Percentiles rank a stretch among this genome's conserved stretches.
Evolutionary conservation across 257 asterid genomes (phyloP).

Genomic region (Nicotiana otophora): DNA sequence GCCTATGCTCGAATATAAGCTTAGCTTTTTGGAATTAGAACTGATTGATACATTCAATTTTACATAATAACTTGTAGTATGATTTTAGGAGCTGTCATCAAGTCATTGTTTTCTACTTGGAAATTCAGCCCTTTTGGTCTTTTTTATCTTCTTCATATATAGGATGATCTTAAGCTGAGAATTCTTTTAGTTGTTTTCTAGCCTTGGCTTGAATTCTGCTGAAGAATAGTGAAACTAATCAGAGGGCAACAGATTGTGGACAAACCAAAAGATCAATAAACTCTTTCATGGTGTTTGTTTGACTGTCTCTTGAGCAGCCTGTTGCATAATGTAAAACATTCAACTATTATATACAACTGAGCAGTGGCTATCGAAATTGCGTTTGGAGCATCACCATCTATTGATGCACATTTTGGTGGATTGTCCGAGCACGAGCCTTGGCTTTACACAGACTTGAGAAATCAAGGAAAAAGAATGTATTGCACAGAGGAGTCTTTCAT

Average conservation of each 20-base stretch:
- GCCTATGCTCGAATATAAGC: too few relatives aligned
- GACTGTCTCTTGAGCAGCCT: neutral
- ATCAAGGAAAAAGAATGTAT: neutral
- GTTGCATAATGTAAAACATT: neutral
- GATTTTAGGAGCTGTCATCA: neutral
- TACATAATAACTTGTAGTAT: neutral
- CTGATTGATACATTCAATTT: neutral
- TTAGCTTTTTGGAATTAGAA: neutral
- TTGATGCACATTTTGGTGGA: neutral
- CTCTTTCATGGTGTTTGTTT: conserved; percentile 2
- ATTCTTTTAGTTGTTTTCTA: neutral
- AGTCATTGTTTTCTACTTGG: neutral
- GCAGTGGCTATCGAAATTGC: neutral
- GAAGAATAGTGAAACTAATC: neutral
- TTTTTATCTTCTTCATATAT: neutral
- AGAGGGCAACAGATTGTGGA: neutral
- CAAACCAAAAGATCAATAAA: neutral
- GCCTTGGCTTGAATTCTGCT: neutral
- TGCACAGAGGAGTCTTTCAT: neutral
- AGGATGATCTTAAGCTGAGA: neutral
- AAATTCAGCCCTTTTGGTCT: neutral
- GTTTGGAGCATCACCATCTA: neutral
- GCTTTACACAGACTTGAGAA: neutral
- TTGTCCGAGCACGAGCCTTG: neutral
- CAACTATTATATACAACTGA: neutral